Evolutionary conservation across 768 basidiomycete genomes (phyloP), one percentile per base, ranked within the genome.

Genomic region (Tricholoma bakamatsutake): DNA sequence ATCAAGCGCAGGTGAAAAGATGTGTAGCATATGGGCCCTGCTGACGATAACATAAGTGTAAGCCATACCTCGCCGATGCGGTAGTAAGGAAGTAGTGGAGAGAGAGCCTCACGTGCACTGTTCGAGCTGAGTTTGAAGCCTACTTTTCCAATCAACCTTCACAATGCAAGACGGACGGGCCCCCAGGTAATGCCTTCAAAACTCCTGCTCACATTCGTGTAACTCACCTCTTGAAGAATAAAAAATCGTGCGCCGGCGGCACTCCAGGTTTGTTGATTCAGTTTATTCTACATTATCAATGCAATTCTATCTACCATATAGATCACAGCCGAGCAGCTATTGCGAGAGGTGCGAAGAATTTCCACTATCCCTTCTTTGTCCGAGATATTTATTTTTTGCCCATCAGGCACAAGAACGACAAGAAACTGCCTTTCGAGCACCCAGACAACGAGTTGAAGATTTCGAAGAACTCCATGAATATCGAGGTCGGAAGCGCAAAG

Each of bases 321-420:
- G 93, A 95, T 98, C 73, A 98, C 97, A 56, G 93, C 97, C 12
- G 97, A 98, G 73, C 97, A 99, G 73, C 85, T 99, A 42, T 78
- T 99, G 9, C 88, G 97, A 64, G 97, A 99, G 77, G 91, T 90
- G 68, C 47, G 72, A 24, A 54, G n/a, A n/a, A n/a, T n/a, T 35
- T 2, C 35, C 17, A 40, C 3, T 7, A 15, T 46, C 13, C 31
- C 34, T 46, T 0, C 34, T 15, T 13, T 11, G 13, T 50, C 13
- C 4, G 17, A n/a, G 2, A 5, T 24, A 5, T 12, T 31, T 31
- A 31, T 0, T 6, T 7, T 7, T 17, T 5, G 8, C 18, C 3
- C 5, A 10, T 31, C 64, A 93, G 90, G 97, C 97, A 49, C 93
- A 98, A 87, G 97, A 98, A 62, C 81, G 96, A 53, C 95, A 98